Percentiles rank a stretch among this genome's conserved stretches.
Evolutionary conservation across 805 yeast genomes (phyloP).

Genomic region (Candida yuanshanica): DNA sequence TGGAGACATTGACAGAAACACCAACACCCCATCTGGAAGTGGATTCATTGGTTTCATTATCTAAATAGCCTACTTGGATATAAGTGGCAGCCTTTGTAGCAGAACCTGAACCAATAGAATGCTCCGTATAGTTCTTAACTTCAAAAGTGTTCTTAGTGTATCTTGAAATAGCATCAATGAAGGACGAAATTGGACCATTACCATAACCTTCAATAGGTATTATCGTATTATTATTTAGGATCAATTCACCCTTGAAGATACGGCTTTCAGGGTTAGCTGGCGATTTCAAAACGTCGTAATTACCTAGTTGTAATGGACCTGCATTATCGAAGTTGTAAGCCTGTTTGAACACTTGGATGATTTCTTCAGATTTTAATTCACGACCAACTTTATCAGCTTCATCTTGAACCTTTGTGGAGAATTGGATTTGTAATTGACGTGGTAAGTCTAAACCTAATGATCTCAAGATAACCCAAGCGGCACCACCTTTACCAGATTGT

Average conservation of each 20-base stretch:
- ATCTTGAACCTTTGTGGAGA: slow-evolving; percentile 58
- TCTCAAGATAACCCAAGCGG: slow-evolving; percentile 74
- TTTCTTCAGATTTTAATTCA: slow-evolving; percentile 65
- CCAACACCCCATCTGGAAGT: slow-evolving; percentile 82
- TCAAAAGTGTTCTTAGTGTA: slow-evolving; percentile 49
- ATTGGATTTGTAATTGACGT: slow-evolving; percentile 61
- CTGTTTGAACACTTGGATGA: slow-evolving; percentile 47
- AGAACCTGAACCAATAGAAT: slow-evolving; percentile 67
- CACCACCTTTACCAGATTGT: slow-evolving; percentile 87
- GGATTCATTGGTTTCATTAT: slow-evolving; percentile 36
- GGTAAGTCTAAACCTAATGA: slow-evolving; percentile 70
- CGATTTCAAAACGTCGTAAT: slow-evolving; percentile 34
- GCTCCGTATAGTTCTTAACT: slow-evolving; percentile 65
- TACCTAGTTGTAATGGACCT: slow-evolving; percentile 32
- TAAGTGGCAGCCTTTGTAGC: slow-evolving; percentile 71
- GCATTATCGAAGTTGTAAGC: slow-evolving; percentile 46
- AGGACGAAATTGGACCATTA: slow-evolving; percentile 76
- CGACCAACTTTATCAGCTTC: slow-evolving; percentile 62
- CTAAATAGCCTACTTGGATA: slow-evolving; percentile 50
- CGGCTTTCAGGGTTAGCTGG: slow-evolving; percentile 34
- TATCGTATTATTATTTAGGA: slow-evolving; percentile 26
- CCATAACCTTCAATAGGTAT: slow-evolving; percentile 50
- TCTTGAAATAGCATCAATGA: slow-evolving; percentile 55
- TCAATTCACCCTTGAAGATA: slow-evolving; percentile 36
- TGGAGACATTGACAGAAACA: slow-evolving; percentile 82